Percentiles rank a stretch among this genome's conserved stretches.
These are phyloP conservation scores for Agroathelia rolfsii DNA, from an alignment of 1,284 basidiomycete species.

Conservation along the genomic window DNA sequence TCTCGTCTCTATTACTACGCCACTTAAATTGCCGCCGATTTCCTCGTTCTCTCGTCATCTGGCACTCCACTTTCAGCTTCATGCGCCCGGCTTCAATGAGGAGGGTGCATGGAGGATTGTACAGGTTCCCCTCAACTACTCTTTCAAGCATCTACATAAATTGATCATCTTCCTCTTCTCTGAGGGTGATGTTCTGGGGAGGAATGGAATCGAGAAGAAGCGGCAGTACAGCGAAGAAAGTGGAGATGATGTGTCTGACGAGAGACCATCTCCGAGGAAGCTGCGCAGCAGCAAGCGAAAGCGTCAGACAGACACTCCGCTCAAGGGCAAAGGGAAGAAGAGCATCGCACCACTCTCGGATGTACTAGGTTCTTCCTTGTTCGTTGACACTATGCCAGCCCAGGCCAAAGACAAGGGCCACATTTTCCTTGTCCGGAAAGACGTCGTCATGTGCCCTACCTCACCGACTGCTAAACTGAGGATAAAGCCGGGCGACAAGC, in stretches of 20 bases:
- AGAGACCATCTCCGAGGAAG: conserved; percentile 10
- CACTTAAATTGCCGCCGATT: conserved; percentile 29
- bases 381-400: too few relatives aligned
- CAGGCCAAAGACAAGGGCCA: conserved; percentile 27
- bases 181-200: too few relatives aligned
- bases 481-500: conserved; percentile 40
- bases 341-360: too few relatives aligned
- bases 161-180: conserved; percentile 57
- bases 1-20: conserved; percentile 23
- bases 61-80: conserved; percentile 59
- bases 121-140: conserved; percentile 62
- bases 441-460: too few relatives aligned
- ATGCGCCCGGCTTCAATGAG: too few relatives aligned
- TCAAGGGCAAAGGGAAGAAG: conserved; percentile 16
- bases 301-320: background rate
- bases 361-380: too few relatives aligned
- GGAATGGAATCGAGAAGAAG: too few relatives aligned
- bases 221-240: conserved; percentile 14
- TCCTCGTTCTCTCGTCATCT: conserved; percentile 45
- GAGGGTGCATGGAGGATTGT: conserved; percentile 53
- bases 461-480: too few relatives aligned
- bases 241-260: conserved; percentile 17
- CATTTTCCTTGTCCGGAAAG: conserved; percentile 48
- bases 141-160: conserved; percentile 52
- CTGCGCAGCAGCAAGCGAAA: conserved; percentile 11